Percentiles rank a stretch among this genome's conserved stretches.
Conservation (phyloP, 2,329 filamentous ascomycete genomes). For the Lasiodiplodia hormozganensis region DNA sequence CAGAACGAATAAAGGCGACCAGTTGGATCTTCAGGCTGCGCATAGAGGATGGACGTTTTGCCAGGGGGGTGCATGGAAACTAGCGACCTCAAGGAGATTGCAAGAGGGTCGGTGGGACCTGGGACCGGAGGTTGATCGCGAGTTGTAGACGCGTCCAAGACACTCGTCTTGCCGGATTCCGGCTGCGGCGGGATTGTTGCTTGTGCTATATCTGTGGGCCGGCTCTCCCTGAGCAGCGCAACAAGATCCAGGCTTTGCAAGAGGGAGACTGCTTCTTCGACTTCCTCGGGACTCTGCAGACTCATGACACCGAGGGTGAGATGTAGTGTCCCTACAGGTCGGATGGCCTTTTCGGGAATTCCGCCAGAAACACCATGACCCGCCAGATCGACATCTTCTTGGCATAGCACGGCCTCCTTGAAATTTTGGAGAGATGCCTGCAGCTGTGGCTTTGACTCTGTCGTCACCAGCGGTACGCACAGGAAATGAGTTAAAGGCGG, state of each 20-base stretch:
- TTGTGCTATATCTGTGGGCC: conserved; percentile 32
- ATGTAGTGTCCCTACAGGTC: conserved; percentile 82
- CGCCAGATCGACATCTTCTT: conserved; percentile 21
- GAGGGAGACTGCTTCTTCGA: conserved; percentile 52
- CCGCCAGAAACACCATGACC: background rate
- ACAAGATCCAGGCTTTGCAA: conserved; percentile 55
- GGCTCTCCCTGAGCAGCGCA: conserved; percentile 41
- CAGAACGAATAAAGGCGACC: conserved; percentile 65
- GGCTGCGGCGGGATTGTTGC: no score
- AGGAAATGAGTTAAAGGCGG: conserved; percentile 74
- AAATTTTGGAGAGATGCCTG: conserved; percentile 68
- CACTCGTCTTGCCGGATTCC: background rate
- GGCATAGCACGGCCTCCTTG: conserved; percentile 58
- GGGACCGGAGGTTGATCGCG: conserved; percentile 37
- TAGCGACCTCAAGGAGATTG: conserved; percentile 57
- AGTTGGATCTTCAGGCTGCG: conserved; percentile 62
- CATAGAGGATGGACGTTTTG: conserved; percentile 70
- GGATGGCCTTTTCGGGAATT: conserved; percentile 71
- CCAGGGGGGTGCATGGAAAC: conserved; percentile 66
- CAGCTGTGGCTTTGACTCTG: conserved; percentile 68
- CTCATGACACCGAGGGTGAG: conserved; percentile 88
- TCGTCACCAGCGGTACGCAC: conserved; percentile 74
- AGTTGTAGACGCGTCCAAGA: background rate
- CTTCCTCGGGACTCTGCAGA: conserved; percentile 60
- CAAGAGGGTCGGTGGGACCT: conserved; percentile 36